Conservation (phyloP, 306 rosid genomes). For the Castanea mollissima region DNA sequence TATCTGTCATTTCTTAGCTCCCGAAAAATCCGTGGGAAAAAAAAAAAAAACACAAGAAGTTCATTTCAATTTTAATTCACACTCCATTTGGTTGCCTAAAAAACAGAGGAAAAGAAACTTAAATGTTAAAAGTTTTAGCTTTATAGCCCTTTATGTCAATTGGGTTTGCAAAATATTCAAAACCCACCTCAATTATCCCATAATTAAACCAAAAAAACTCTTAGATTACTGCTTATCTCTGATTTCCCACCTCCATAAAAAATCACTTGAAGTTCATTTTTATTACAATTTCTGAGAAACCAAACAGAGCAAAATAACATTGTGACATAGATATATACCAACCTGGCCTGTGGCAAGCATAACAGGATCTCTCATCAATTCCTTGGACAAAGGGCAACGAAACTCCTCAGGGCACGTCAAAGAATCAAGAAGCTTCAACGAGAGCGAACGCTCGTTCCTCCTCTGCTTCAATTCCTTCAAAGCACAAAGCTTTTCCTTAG, state of each 20-base stretch:
- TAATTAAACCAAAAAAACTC: neutral
- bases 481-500: constrained; percentile 50
- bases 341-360: constrained; percentile 85
- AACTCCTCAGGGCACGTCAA: constrained; percentile 65
- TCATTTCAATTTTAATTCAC: no score
- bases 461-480: constrained; percentile 61
- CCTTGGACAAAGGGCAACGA: constrained; percentile 79
- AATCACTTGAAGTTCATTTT: neutral
- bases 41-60: no score
- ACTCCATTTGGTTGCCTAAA: neutral
- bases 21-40: no score
- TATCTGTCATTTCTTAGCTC: no score
- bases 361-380: constrained; percentile 94
- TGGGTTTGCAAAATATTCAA: neutral
- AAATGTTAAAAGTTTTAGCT: neutral
- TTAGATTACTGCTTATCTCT: neutral
- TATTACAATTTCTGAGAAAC: constrained; percentile 16
- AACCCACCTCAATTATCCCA: neutral
- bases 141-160: neutral
- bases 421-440: constrained; percentile 43
- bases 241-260: neutral
- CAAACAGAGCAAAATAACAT: constrained; percentile 21
- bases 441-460: constrained; percentile 35
- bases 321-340: constrained; percentile 16
- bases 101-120: constrained; percentile 5